These are phyloP conservation scores for Chalciporus chontae DNA, from an alignment of 768 basidiomycete genomes.

Conservation along the genomic window DNA sequence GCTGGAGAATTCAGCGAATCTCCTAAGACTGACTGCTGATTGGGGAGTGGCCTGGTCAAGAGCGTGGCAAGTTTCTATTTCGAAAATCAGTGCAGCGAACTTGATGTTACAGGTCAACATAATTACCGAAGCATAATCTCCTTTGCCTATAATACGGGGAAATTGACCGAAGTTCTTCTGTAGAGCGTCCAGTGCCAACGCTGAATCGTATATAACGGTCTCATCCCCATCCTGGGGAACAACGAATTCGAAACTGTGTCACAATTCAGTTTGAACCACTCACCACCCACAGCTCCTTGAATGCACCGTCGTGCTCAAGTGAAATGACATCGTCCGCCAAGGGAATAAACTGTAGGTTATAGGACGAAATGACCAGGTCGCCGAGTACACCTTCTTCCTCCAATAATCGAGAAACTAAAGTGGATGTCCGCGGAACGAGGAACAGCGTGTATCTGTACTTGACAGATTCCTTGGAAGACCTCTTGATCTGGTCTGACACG, in stretches of 20 bases:
- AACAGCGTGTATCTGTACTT: constrained; percentile 85
- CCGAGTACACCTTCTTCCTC: constrained; percentile 98
- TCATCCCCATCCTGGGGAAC: constrained; percentile 82
- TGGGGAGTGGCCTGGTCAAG: constrained; percentile 56
- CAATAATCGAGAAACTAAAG: constrained; percentile 78
- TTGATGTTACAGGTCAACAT: neutral
- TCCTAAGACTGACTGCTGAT: constrained; percentile 36
- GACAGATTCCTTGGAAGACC: constrained; percentile 63
- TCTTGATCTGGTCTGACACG: constrained; percentile 83
- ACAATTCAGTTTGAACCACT: constrained; percentile 27
- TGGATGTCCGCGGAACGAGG: constrained; percentile 84
- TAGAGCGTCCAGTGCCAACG: constrained; percentile 77
- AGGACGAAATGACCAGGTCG: constrained; percentile 83
- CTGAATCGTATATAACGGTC: constrained; percentile 83
- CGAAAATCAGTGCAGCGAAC: constrained; percentile 10
- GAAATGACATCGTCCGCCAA: constrained; percentile 91
- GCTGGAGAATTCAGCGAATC: constrained; percentile 46
- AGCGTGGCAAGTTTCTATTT: constrained; percentile 72
- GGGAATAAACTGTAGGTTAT: constrained; percentile 92
- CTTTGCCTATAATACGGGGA: constrained; percentile 91
- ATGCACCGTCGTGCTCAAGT: constrained; percentile 79
- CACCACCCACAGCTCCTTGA: constrained; percentile 90
- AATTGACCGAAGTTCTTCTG: constrained; percentile 86
- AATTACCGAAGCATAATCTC: constrained; percentile 76
- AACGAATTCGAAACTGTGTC: neutral